A percentile compares a stretch with the other conserved stretches of the same genome.
These are phyloP conservation scores for Debaryomyces coudertii DNA, from an alignment of 1,139 yeast species.

Conservation along the genomic window DNA sequence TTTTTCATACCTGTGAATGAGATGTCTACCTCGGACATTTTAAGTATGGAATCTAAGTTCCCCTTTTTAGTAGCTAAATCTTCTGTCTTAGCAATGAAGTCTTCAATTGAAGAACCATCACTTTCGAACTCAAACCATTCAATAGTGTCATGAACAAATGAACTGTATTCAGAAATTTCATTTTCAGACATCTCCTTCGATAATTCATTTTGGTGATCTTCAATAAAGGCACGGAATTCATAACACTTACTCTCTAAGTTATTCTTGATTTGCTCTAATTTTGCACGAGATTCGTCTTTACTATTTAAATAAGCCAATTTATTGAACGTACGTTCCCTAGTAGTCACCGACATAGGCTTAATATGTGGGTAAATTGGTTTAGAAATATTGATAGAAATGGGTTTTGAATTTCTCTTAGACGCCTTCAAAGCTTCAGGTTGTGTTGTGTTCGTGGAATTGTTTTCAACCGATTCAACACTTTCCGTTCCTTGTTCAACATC, in stretches of 20 bases:
- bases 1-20: constrained; percentile 38
- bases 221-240: constrained; percentile 55
- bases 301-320: constrained; percentile 37
- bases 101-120: constrained; percentile 53
- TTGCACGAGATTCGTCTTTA: constrained; percentile 51
- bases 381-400: constrained; percentile 24
- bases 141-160: constrained; percentile 49
- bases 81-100: constrained; percentile 32
- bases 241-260: constrained; percentile 61
- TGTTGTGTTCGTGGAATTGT: constrained; percentile 23
- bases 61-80: constrained; percentile 24
- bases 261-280: constrained; percentile 55
- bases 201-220: constrained; percentile 47
- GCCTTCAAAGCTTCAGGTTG: constrained; percentile 20
- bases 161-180: constrained; percentile 29
- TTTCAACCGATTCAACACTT: constrained; percentile 12
- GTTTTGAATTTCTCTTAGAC: constrained; percentile 20
- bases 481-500: constrained; percentile 17
- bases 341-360: constrained; percentile 47
- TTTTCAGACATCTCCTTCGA: constrained; percentile 38
- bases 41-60: constrained; percentile 25
- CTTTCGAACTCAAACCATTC: constrained; percentile 85
- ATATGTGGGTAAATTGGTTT: constrained; percentile 42
- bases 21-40: constrained; percentile 38
- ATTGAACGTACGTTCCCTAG: constrained; percentile 36